Percentiles rank a stretch among this genome's conserved stretches.
Conservation (phyloP, 2,329 filamentous ascomycete species). For the Ophiostoma piceae region DNA sequence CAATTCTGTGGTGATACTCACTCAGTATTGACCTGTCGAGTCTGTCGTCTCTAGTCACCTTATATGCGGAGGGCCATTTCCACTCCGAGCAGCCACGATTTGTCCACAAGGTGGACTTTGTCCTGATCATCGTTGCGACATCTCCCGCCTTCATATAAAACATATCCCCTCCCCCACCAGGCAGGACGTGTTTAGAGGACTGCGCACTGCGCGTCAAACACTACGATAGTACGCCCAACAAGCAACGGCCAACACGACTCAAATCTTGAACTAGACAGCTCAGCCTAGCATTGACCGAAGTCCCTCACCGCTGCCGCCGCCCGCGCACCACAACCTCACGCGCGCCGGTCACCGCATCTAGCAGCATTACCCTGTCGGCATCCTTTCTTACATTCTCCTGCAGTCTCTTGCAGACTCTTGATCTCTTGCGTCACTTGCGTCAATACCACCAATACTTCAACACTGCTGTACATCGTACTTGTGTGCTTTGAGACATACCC, state of each 20-base stretch:
- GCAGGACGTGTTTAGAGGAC: too few species aligned
- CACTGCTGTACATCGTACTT: background rate
- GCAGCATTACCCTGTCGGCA: background rate
- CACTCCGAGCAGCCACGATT: background rate
- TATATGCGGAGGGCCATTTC: background rate
- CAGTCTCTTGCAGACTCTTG: background rate
- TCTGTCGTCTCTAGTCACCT: background rate
- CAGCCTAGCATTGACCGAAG: background rate
- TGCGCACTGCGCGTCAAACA: background rate
- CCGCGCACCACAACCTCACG: slow-evolving; percentile 11
- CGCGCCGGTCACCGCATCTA: slow-evolving; percentile 22
- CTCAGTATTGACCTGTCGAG: background rate
- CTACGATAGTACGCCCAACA: too few species aligned
- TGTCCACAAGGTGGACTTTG: background rate
- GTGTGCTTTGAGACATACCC: slow-evolving; percentile 10
- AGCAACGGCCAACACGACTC: background rate
- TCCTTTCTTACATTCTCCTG: background rate
- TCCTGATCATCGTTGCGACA: slow-evolving; percentile 2
- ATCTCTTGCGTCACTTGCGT: background rate
- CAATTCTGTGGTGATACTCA: background rate
- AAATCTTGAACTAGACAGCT: background rate
- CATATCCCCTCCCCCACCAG: slow-evolving; percentile 1
- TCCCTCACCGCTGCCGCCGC: slow-evolving; percentile 22
- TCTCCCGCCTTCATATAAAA: slow-evolving; percentile 9
- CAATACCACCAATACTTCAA: slow-evolving; percentile 7